Conservation (phyloP, 331 rosid species). For the Malus hybrid region DNA sequence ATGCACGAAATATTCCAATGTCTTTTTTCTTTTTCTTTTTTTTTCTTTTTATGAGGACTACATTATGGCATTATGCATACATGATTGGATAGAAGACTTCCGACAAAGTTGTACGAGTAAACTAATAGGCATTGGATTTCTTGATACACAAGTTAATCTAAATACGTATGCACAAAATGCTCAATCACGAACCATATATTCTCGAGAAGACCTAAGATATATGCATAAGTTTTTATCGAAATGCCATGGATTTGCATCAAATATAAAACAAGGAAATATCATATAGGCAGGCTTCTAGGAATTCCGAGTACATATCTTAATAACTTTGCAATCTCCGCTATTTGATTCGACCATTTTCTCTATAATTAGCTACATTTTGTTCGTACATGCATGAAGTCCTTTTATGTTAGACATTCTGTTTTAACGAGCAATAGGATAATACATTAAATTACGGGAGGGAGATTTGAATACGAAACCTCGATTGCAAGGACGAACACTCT, state of each 20-base stretch:
- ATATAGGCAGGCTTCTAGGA: not conserved
- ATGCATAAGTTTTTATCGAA: conserved; percentile 7
- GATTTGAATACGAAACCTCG: too few species aligned
- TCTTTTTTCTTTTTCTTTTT: too few species aligned
- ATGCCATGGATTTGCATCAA: not conserved
- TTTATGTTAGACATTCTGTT: not conserved
- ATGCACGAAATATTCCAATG: not conserved
- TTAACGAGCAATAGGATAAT: too few species aligned
- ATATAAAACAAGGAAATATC: not conserved
- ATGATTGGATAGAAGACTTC: not conserved
- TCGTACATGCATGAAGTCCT: not conserved
- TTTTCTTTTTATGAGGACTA: not conserved
- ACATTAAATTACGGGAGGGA: too few species aligned
- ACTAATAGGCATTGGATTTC: not conserved
- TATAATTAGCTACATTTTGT: not conserved
- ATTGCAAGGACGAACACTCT: too few species aligned
- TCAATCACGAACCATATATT: not conserved
- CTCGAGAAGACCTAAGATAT: conserved; percentile 5
- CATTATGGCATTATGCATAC: too few species aligned
- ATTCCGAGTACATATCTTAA: not conserved
- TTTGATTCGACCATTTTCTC: not conserved
- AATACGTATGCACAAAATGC: not conserved
- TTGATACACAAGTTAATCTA: not conserved
- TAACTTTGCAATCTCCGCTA: not conserved
- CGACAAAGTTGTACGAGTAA: not conserved